Conservation (phyloP, 2,329 filamentous ascomycete species). For the Hortaea werneckii region DNA sequence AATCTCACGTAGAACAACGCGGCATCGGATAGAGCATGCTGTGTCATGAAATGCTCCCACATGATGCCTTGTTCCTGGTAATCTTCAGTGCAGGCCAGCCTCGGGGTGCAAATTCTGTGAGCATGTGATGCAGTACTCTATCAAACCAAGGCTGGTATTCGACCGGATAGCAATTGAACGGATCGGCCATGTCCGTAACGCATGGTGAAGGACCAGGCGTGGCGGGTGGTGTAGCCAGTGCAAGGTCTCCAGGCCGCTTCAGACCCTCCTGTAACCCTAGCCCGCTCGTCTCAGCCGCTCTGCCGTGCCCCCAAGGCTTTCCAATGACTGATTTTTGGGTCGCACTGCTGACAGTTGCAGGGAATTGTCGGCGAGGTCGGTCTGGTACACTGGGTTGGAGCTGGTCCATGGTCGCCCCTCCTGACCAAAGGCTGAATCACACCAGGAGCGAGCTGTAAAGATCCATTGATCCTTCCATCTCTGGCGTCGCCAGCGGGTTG, state of each 20-base stretch:
- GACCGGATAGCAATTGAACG: constrained; percentile 24
- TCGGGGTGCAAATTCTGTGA: constrained; percentile 24
- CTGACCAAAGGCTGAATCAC: too few species aligned
- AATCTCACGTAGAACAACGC: constrained; percentile 26
- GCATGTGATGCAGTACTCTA: constrained; percentile 24
- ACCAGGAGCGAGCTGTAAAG: too few species aligned
- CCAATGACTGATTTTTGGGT: background rate
- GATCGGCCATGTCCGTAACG: constrained; percentile 12
- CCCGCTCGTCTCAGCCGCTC: background rate
- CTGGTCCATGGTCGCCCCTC: too few species aligned
- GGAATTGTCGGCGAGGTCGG: too few species aligned
- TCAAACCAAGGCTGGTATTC: constrained; percentile 22
- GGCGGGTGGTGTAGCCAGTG: constrained; percentile 1
- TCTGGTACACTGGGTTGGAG: too few species aligned
- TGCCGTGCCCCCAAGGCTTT: background rate
- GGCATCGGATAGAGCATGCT: constrained; percentile 22
- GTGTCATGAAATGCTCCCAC: constrained; percentile 26
- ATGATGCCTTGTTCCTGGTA: constrained; percentile 16
- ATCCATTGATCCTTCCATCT: too few species aligned
- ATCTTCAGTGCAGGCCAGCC: constrained; percentile 26
- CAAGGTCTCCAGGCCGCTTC: background rate
- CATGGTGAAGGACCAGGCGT: background rate
- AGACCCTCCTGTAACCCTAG: background rate
- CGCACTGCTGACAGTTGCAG: too few species aligned
- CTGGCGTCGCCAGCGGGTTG: too few species aligned